These are phyloP conservation scores for Chimonanthus praecox DNA, from an alignment of 164 flowering plant genomes.

Conservation along the genomic window DNA sequence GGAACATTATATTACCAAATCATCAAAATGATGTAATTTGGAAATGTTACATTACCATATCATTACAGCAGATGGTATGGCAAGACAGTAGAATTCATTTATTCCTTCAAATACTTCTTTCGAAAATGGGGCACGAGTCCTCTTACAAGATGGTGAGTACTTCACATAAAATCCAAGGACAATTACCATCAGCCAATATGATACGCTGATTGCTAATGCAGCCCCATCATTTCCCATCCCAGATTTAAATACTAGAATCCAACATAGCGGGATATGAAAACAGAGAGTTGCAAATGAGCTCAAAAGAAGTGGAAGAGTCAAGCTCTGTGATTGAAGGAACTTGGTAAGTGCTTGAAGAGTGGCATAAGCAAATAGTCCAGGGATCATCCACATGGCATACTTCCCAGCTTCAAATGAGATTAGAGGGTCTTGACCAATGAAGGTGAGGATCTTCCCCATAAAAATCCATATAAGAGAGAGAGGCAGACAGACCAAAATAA, in stretches of 20 bases:
- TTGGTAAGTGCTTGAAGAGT: conserved; percentile 39
- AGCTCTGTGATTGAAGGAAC: conserved; percentile 42
- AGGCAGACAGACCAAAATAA: conserved; percentile 37
- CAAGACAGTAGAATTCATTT: conserved; percentile 49
- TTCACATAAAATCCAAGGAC: conserved; percentile 29
- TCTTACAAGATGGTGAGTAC: conserved; percentile 41
- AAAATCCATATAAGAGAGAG: conserved; percentile 39
- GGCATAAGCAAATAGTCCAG: conserved; percentile 47
- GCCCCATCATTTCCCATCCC: conserved; percentile 41
- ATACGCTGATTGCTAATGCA: conserved; percentile 33
- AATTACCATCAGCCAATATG: conserved; percentile 42
- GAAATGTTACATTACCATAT: conserved; percentile 58
- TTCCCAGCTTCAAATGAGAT: conserved; percentile 46
- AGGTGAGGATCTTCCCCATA: conserved; percentile 35
- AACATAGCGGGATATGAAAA: conserved; percentile 43
- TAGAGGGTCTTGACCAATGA: conserved; percentile 50
- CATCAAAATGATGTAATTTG: neutral
- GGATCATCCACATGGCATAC: conserved; percentile 35
- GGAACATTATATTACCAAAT: neutral
- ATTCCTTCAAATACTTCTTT: conserved; percentile 53
- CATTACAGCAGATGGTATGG: conserved; percentile 84
- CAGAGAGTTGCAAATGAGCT: conserved; percentile 26
- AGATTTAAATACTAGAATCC: conserved; percentile 42
- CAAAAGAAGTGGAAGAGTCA: conserved; percentile 36
- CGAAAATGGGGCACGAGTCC: conserved; percentile 53